Conservation (phyloP, 805 yeast genomes). For the Yarrowia porcina region DNA sequence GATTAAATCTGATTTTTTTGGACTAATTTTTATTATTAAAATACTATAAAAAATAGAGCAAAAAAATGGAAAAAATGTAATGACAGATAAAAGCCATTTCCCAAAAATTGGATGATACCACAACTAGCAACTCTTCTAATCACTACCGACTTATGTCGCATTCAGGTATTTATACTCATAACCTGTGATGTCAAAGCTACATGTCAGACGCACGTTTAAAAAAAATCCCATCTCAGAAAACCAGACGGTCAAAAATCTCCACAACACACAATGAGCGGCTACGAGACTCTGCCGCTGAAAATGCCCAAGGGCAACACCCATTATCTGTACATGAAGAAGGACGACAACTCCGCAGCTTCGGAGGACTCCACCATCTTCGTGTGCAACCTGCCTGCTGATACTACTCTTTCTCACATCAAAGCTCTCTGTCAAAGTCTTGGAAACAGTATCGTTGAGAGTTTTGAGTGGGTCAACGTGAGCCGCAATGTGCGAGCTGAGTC, state of each 20-base stretch:
- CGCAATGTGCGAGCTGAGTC: constrained; percentile 31
- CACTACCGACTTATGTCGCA: not conserved
- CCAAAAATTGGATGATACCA: too few relatives aligned
- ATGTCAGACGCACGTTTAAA: not conserved
- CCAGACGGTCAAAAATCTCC: too few relatives aligned
- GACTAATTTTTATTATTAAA: too few relatives aligned
- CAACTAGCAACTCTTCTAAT: too few relatives aligned
- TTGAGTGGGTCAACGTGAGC: constrained; percentile 31
- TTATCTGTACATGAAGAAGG: constrained; percentile 61
- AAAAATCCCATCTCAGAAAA: too few relatives aligned
- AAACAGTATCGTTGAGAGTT: constrained; percentile 39
- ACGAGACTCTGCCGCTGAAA: constrained; percentile 22
- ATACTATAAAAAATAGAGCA: too few relatives aligned
- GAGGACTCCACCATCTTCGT: constrained; percentile 61
- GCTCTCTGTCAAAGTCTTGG: constrained; percentile 53
- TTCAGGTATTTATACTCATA: not conserved
- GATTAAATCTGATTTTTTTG: too few relatives aligned
- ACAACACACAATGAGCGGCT: constrained; percentile 1
- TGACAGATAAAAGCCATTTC: too few relatives aligned
- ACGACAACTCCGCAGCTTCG: constrained; percentile 40
- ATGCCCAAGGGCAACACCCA: constrained; percentile 43
- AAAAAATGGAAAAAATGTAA: too few relatives aligned
- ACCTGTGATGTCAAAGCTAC: not conserved
- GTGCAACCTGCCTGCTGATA: constrained; percentile 68
- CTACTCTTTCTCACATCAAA: constrained; percentile 52